Conservation (phyloP, 2,329 filamentous ascomycete species). For the Phaeophleospora eucalypticola region DNA sequence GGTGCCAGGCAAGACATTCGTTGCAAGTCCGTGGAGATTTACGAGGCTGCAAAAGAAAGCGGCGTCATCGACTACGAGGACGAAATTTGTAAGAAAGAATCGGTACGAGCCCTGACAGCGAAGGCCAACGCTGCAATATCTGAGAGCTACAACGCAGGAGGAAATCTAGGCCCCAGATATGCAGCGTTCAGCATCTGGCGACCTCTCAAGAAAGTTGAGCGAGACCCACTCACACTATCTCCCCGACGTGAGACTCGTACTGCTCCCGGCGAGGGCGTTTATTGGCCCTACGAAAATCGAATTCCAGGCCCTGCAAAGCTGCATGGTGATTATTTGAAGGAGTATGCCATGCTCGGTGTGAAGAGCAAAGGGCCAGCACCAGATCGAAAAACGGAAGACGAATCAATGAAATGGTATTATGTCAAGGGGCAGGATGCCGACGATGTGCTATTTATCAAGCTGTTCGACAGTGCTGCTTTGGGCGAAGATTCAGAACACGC, state of each 20-base stretch:
- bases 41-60: neutral
- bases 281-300: slow-evolving; percentile 6
- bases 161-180: neutral
- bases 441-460: slow-evolving; percentile 10
- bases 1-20: slow-evolving; percentile 5
- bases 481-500: slow-evolving; percentile 1
- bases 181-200: slow-evolving; percentile 11
- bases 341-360: slow-evolving; percentile 9
- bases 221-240: slow-evolving; percentile 5
- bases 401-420: slow-evolving; percentile 8
- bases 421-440: slow-evolving; percentile 4
- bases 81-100: neutral
- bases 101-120: neutral
- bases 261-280: neutral
- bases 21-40: slow-evolving; percentile 1
- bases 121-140: slow-evolving; percentile 1
- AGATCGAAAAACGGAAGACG: neutral
- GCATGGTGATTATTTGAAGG: slow-evolving; percentile 8
- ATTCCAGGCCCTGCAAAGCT: slow-evolving; percentile 3
- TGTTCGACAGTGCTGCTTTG: slow-evolving; percentile 7
- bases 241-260: slow-evolving; percentile 1
- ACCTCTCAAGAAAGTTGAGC: slow-evolving; percentile 5
- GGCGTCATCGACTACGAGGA: slow-evolving; percentile 4
- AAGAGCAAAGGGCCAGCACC: neutral
- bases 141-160: slow-evolving; percentile 1